Base-by-base conservation (phyloP, 1,284 basidiomycete genomes). In the Ustilago curta region DNA sequence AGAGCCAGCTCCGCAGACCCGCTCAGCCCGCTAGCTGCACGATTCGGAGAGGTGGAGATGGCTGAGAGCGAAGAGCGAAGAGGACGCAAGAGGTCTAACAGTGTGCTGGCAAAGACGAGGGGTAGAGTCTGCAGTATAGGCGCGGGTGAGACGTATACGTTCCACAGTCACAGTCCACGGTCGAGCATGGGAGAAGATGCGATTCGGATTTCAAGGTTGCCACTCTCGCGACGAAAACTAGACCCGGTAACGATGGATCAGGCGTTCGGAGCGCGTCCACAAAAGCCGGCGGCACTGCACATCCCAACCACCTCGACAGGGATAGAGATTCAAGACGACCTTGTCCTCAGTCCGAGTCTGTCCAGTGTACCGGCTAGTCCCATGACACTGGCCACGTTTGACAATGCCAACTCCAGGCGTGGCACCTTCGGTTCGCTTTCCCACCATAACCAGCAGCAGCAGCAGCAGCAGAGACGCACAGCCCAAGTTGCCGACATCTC, bases 81-180 rank as follows among this genome's bases (percentile, higher is more conserved):
- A 27, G 55, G 69, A 2, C 45, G 62, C 27, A 71, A 71, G 51
- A 50, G 69, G 14, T 59, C 55, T 23, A 57, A 50, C 16, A 66
- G 62, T 35, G 55, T 35, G 4, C 19, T 56, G 21, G 60, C 43
- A 4, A 25, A n/a, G 6, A 23, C 45, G 0, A 44, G 31, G 14
- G 29, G 11, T 7, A 52, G 47, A 29, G 55, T 71, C 18, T 37
- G 35, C 6, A 37, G 35, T 16, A 37, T 37, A 3, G 35, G 35
- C 35, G 37, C 37, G 31, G 42, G 7, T 42, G 44, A 35, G 27
- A 27, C 27, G 27, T 27, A 27, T 27, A 7, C 7, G 3, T 37
- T 37, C 11, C 12, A 37, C 35, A 3, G 14, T 11, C 35, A 16
- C 35, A 37, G 35, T 37, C 35, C 35, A 5, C 11, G 35, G 16